phyloP scores from a whole-genome alignment of 2,329 filamentous ascomycete genomes.

The Fusarium drepaniforme region DNA sequence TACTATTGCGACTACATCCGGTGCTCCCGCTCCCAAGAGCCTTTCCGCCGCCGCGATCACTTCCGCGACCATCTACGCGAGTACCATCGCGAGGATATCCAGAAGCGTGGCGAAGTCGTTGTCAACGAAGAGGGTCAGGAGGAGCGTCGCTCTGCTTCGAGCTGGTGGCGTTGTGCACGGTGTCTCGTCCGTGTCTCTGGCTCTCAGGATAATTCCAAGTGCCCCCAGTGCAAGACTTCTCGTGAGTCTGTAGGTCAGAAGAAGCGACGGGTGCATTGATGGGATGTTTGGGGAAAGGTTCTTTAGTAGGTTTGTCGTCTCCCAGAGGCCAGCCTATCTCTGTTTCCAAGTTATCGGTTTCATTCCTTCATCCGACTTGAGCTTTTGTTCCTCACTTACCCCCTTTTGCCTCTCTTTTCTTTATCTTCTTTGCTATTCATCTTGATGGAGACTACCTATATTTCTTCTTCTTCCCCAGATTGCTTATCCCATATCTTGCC shows the following conservation, averaged over 20 bases:
- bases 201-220: slow-evolving; percentile 57
- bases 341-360: neutral
- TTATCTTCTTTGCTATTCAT: neutral
- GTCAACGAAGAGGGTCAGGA: slow-evolving; percentile 54
- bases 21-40: slow-evolving; percentile 58
- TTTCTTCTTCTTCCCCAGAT: neutral
- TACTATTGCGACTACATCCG: slow-evolving; percentile 66
- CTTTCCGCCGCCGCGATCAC: slow-evolving; percentile 68
- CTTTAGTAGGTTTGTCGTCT: neutral
- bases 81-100: slow-evolving; percentile 67
- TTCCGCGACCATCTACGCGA: slow-evolving; percentile 68
- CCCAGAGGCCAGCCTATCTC: neutral
- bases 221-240: slow-evolving; percentile 58
- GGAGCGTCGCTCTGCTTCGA: slow-evolving; percentile 51
- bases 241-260: slow-evolving; percentile 60
- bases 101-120: slow-evolving; percentile 56
- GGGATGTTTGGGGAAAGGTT: neutral
- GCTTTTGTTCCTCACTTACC: neutral
- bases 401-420: neutral
- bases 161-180: slow-evolving; percentile 68
- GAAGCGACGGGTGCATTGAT: slow-evolving; percentile 38
- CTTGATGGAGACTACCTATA: neutral
- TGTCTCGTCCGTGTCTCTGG: slow-evolving; percentile 62
- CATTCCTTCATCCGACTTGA: neutral
- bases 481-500: neutral